Percentiles rank a stretch among this genome's conserved stretches.
phyloP scores from a whole-genome alignment of 805 yeast genomes.

The Wickerhamiella occidentalis region DNA sequence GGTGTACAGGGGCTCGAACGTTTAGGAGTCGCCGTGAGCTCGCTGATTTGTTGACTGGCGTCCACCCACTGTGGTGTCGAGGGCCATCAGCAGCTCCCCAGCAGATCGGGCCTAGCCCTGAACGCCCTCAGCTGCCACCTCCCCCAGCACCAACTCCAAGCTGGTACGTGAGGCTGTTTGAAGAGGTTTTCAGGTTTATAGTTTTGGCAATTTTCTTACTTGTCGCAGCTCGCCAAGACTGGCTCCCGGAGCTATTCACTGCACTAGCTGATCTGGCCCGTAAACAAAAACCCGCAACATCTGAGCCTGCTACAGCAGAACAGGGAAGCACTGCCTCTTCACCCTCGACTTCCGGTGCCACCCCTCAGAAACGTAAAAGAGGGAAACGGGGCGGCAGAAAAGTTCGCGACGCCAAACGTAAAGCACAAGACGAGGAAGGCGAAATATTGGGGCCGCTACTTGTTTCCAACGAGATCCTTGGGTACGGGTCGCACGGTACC shows the following conservation, averaged over 20 bases:
- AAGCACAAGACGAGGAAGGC: slow-evolving; percentile 8
- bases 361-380: slow-evolving; percentile 48
- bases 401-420: slow-evolving; percentile 21
- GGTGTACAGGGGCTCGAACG: slow-evolving; percentile 16
- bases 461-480: slow-evolving; percentile 65
- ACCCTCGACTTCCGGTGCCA: neutral
- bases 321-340: neutral
- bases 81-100: neutral
- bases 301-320: neutral
- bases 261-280: slow-evolving; percentile 6
- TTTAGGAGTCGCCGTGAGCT: slow-evolving; percentile 10
- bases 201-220: slow-evolving; percentile 19
- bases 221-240: slow-evolving; percentile 14
- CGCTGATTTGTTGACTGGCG: slow-evolving; percentile 16
- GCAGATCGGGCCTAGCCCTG: neutral
- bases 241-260: slow-evolving; percentile 14
- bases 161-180: slow-evolving; percentile 21
- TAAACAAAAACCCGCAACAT: neutral
- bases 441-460: slow-evolving; percentile 17
- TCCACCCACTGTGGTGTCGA: slow-evolving; percentile 24
- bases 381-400: slow-evolving; percentile 79
- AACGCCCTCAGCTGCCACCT: slow-evolving; percentile 13
- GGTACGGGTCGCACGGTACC: slow-evolving; percentile 95
- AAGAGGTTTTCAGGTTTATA: slow-evolving; percentile 32
- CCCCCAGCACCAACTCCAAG: slow-evolving; percentile 1